These are phyloP conservation scores for Naumovozyma baii DNA, from an alignment of 805 yeast species.

Conservation along the genomic window DNA sequence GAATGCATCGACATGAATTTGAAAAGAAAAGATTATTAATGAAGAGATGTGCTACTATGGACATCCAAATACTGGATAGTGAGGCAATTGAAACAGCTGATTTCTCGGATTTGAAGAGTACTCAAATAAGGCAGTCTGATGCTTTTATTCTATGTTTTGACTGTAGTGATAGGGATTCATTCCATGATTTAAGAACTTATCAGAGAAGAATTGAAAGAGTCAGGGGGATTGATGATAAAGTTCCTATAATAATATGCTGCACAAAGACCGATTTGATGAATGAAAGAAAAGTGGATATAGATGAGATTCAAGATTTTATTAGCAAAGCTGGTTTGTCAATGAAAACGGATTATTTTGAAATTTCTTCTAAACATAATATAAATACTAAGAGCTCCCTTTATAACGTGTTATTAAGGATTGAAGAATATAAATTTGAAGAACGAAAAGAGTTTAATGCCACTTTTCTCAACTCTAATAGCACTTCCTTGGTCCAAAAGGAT, in stretches of 20 bases:
- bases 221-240: slow-evolving; percentile 10
- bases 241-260: slow-evolving; percentile 17
- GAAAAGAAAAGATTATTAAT: background rate
- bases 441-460: background rate
- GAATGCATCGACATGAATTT: background rate
- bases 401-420: slow-evolving; percentile 8
- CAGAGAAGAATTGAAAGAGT: slow-evolving; percentile 15
- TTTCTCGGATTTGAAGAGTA: slow-evolving; percentile 14
- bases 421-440: slow-evolving; percentile 7
- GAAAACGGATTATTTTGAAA: slow-evolving; percentile 13
- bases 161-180: slow-evolving; percentile 14
- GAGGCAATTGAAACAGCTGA: slow-evolving; percentile 15
- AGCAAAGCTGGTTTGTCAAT: slow-evolving; percentile 12
- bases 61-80: slow-evolving; percentile 20
- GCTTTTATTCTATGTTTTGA: slow-evolving; percentile 24
- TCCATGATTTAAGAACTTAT: slow-evolving; percentile 13
- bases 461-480: background rate
- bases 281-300: slow-evolving; percentile 8
- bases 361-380: slow-evolving; percentile 16
- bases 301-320: slow-evolving; percentile 9
- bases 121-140: slow-evolving; percentile 25
- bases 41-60: slow-evolving; percentile 5
- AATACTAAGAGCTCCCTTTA: slow-evolving; percentile 13
- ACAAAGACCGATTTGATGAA: slow-evolving; percentile 14
- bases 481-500: too few species aligned